Percentiles rank a stretch among this genome's conserved stretches.
Conservation (phyloP, 1,284 basidiomycete species). For the Rhodotorula mucilaginosa region DNA sequence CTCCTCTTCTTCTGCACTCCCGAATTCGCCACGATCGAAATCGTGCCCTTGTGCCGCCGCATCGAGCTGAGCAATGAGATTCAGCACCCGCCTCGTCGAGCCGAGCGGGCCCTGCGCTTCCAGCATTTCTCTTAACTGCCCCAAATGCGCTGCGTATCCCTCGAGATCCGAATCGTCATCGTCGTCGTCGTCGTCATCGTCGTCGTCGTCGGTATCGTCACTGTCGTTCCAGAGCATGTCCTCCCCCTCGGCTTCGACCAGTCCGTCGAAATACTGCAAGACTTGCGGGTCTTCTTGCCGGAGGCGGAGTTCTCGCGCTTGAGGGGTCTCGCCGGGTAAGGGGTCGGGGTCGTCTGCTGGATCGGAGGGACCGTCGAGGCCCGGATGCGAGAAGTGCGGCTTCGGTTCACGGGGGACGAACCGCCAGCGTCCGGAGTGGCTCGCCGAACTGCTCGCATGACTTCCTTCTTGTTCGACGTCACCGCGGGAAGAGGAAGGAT, state of each 20-base stretch:
- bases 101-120: conserved; percentile 1
- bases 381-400: neutral
- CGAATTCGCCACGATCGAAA: neutral
- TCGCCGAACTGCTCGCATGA: too few species aligned
- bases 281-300: conserved; percentile 22
- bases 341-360: neutral
- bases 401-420: conserved; percentile 10
- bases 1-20: neutral
- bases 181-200: neutral
- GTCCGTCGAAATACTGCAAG: conserved; percentile 33
- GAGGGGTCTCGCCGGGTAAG: conserved; percentile 1
- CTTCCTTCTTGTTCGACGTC: too few species aligned
- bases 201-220: neutral
- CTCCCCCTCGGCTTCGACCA: conserved; percentile 21
- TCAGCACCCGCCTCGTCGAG: conserved; percentile 10
- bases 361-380: neutral
- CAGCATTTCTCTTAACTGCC: neutral
- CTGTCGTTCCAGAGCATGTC: conserved; percentile 10
- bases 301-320: neutral
- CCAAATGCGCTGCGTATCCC: neutral
- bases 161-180: neutral
- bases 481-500: neutral
- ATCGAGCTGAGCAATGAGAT: conserved; percentile 4
- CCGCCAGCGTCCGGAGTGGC: neutral
- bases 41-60: neutral